Conservation (phyloP, 441 rosid species). For the Mallotus repandus region DNA sequence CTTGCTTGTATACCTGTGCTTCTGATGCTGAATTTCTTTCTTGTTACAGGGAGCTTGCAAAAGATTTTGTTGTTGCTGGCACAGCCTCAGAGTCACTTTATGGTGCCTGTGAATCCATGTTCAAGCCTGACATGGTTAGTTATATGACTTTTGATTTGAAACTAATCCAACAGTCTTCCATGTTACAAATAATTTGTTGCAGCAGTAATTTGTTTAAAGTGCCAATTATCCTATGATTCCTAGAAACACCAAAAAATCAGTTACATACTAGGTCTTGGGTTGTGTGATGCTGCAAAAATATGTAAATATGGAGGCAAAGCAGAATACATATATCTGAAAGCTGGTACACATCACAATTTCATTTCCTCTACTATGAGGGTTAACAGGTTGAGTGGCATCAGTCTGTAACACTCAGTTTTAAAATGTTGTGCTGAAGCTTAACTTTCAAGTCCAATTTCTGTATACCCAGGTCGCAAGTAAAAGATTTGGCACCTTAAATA, state of each 20-base stretch:
- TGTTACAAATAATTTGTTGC: neutral
- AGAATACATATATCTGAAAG: neutral
- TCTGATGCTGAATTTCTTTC: neutral
- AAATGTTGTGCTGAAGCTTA: too few species aligned
- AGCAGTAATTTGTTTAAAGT: neutral
- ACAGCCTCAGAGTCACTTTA: slow-evolving; percentile 93
- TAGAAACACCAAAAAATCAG: neutral
- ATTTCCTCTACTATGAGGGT: neutral
- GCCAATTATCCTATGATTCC: neutral
- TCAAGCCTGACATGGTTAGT: slow-evolving; percentile 89
- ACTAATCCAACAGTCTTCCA: neutral
- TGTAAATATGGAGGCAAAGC: neutral
- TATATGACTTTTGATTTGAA: neutral
- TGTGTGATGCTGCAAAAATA: neutral
- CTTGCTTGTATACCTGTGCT: slow-evolving; percentile 7
- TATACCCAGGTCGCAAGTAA: neutral
- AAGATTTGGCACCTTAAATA: neutral
- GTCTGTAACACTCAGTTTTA: neutral
- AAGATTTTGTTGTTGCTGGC: slow-evolving; percentile 94
- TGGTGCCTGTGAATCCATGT: slow-evolving; percentile 94
- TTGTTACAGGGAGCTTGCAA: slow-evolving; percentile 76
- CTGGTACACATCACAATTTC: neutral
- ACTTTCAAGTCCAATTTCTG: neutral
- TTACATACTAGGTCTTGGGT: neutral
- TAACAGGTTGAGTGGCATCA: neutral